Percentiles rank a stretch among this genome's conserved stretches.
These are phyloP conservation scores for Colletotrichum brevisporum DNA, from an alignment of 2,329 filamentous ascomycete genomes.

Conservation along the genomic window DNA sequence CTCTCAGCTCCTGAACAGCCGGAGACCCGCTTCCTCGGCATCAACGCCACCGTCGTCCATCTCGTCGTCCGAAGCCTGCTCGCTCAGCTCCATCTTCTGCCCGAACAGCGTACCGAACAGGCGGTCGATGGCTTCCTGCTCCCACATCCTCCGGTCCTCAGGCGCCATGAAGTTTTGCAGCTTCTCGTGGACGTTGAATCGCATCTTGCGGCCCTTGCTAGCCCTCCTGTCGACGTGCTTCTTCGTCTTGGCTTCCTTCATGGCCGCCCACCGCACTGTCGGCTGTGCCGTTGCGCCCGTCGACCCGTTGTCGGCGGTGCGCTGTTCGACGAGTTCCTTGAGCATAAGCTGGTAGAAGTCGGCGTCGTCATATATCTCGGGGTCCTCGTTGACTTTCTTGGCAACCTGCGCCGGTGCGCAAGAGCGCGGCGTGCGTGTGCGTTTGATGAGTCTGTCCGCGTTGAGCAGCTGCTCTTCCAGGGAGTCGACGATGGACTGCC, in stretches of 20 bases:
- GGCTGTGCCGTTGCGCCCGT: slow-evolving; percentile 61
- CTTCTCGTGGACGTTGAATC: slow-evolving; percentile 96
- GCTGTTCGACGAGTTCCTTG: slow-evolving; percentile 92
- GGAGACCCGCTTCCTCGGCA: slow-evolving; percentile 67
- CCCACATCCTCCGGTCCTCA: slow-evolving; percentile 86
- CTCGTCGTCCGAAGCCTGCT: slow-evolving; percentile 64
- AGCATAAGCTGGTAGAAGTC: slow-evolving; percentile 95
- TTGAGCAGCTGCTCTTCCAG: slow-evolving; percentile 78
- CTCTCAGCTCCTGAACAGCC: slow-evolving; percentile 63
- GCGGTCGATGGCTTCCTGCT: slow-evolving; percentile 81
- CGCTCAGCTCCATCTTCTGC: slow-evolving; percentile 74
- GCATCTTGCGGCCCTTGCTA: slow-evolving; percentile 93
- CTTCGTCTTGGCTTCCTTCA: slow-evolving; percentile 83
- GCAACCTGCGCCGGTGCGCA: slow-evolving; percentile 80
- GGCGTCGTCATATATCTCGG: slow-evolving; percentile 88
- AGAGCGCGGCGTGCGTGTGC: slow-evolving; percentile 79
- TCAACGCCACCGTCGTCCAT: slow-evolving; percentile 63
- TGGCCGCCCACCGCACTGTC: slow-evolving; percentile 75
- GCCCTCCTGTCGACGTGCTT: slow-evolving; percentile 93
- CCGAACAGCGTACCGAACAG: slow-evolving; percentile 84
- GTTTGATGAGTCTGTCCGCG: slow-evolving; percentile 76
- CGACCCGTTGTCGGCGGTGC: slow-evolving; percentile 74
- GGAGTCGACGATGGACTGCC: slow-evolving; percentile 76
- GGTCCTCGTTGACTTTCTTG: slow-evolving; percentile 69
- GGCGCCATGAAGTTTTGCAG: slow-evolving; percentile 98